Base-by-base conservation (phyloP, 2,329 filamentous ascomycete species). In the Pseudogymnoascus sp. region DNA sequence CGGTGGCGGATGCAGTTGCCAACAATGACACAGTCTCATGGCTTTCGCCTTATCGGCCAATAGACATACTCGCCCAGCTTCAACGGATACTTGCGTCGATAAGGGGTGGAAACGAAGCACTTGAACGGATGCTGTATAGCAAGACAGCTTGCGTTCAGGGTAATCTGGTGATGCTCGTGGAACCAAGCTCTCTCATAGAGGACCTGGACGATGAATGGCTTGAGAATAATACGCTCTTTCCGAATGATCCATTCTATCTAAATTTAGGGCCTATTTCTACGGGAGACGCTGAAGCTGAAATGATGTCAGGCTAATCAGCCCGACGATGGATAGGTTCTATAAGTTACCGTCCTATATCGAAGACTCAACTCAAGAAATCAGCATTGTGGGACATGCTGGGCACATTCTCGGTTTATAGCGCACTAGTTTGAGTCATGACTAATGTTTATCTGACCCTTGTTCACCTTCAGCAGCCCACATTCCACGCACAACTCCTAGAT, bases 41-140 rank as follows among this genome's bases (percentile, higher is more conserved):
- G 38, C 66, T 60, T 63, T 42, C 64, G 40, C 37, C 65, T 34
- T 68, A 72, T 11, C 71, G 71, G 11, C 73, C 76, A 0, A 69
- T 70, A 1, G 73, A 75, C 11, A 73, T 79, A 9, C 70, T 80
- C 0, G 64, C 70, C 34, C 73, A 74, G 37, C 68, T 80, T 5
- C 76, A 77, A 43, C 69, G 70, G 43, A 74, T 79, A 6, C 70
- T 80, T 9, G 75, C 75, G 0, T 77, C 75, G 1, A 79, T 75
- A 0, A 72, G 78, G 11, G 78, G 78, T 5, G 78, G 78, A 3
- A 80, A 80, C 59, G 71, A 73, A 46, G 73, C 73, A 5, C 68
- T 80, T 0, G 67, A 79, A 2, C 72, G 72, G 1, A 69, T 77
- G 14, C 69, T 79, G 2, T 65, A 66, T 14, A 65, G 67, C 8